Percentiles rank a stretch among this genome's conserved stretches.
phyloP scores from a whole-genome alignment of 176 grass and related monocot species.

The Typha latifolia region DNA sequence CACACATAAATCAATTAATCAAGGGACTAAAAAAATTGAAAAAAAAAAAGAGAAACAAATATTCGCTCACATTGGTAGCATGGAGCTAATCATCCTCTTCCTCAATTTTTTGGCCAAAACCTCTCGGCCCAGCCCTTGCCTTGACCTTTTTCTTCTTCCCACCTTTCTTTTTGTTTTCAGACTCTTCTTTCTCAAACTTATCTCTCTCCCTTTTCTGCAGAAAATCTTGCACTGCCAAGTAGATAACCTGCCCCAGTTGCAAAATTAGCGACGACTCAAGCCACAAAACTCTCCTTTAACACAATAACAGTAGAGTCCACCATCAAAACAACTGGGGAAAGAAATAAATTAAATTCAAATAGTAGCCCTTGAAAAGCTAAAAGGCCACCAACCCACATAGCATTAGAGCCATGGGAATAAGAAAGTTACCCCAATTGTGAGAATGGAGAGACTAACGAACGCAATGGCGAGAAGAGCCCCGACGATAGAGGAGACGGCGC shows the following conservation, averaged over 20 bases:
- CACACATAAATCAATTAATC: no score
- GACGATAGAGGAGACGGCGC: slow-evolving; percentile 36
- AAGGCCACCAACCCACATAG: background rate
- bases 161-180: slow-evolving; percentile 37
- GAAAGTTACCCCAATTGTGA: slow-evolving; percentile 32
- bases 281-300: background rate
- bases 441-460: slow-evolving; percentile 49
- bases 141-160: slow-evolving; percentile 47
- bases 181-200: slow-evolving; percentile 62
- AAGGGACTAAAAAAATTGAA: no score
- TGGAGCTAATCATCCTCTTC: slow-evolving; percentile 24
- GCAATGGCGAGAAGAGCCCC: slow-evolving; percentile 35
- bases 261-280: background rate
- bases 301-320: background rate
- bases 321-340: no score
- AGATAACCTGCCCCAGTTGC: slow-evolving; percentile 46
- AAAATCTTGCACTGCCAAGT: slow-evolving; percentile 53
- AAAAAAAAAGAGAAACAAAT: background rate
- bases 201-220: slow-evolving; percentile 72
- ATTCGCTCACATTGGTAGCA: slow-evolving; percentile 22
- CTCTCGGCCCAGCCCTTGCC: slow-evolving; percentile 25
- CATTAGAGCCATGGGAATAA: background rate
- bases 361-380: background rate
- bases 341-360: no score
- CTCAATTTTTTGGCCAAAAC: slow-evolving; percentile 21